Percentiles rank a stretch among this genome's conserved stretches.
Evolutionary conservation across 805 yeast species (phyloP).

Genomic region (Candida yuanshanica): DNA sequence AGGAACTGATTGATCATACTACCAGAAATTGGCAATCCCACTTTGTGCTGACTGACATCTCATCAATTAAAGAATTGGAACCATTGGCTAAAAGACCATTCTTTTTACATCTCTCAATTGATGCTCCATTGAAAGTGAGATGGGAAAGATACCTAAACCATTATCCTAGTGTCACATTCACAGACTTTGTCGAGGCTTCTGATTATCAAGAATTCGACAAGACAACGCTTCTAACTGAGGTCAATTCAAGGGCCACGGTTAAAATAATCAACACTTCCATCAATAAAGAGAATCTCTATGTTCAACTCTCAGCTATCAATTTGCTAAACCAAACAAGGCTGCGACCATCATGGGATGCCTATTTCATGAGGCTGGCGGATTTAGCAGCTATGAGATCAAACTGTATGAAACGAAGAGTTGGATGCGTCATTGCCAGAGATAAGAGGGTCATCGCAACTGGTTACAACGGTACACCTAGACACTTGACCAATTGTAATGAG

Average conservation of each 20-base stretch:
- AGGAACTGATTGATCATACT: slow-evolving; percentile 49
- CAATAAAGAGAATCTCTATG: slow-evolving; percentile 31
- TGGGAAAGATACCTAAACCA: slow-evolving; percentile 22
- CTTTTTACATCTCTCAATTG: slow-evolving; percentile 72
- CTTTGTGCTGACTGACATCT: slow-evolving; percentile 52
- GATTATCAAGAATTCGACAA: slow-evolving; percentile 29
- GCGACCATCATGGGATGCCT: slow-evolving; percentile 94
- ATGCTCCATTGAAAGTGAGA: slow-evolving; percentile 59
- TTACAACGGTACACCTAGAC: slow-evolving; percentile 95
- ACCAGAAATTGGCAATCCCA: slow-evolving; percentile 62
- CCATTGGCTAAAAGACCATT: slow-evolving; percentile 67
- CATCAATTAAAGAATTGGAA: slow-evolving; percentile 36
- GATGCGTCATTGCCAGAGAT: slow-evolving; percentile 88
- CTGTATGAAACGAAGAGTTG: slow-evolving; percentile 96
- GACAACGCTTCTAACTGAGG: slow-evolving; percentile 31
- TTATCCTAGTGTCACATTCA: slow-evolving; percentile 21
- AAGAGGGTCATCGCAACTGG: slow-evolving; percentile 92
- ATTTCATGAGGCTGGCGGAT: slow-evolving; percentile 90
- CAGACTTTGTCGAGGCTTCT: slow-evolving; percentile 34
- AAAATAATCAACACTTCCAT: slow-evolving; percentile 48
- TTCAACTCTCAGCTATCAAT: slow-evolving; percentile 35
- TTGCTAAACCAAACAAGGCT: slow-evolving; percentile 51
- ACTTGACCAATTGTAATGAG: slow-evolving; percentile 80
- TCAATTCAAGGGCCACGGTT: slow-evolving; percentile 45
- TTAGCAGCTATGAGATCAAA: slow-evolving; percentile 89